A percentile compares a stretch with the other conserved stretches of the same genome.
phyloP scores from a whole-genome alignment of 2,329 filamentous ascomycete species.

The Diaporthe vaccinii region DNA sequence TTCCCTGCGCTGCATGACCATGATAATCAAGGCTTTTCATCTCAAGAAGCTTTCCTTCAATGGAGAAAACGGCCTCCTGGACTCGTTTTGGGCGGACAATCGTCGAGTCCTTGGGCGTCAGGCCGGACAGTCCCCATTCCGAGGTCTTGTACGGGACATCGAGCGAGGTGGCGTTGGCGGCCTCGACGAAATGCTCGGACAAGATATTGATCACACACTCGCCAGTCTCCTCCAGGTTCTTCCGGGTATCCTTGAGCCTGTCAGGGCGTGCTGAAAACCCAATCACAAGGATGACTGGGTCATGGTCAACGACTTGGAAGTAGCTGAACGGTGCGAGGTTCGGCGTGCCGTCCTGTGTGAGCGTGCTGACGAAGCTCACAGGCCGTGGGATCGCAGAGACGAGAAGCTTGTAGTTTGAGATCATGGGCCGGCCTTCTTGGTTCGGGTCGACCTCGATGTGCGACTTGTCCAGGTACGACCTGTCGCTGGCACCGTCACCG shows the following conservation, averaged over 20 bases:
- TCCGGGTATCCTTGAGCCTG: constrained; percentile 70
- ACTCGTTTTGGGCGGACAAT: constrained; percentile 44
- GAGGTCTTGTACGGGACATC: constrained; percentile 70
- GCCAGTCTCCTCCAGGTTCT: constrained; percentile 67
- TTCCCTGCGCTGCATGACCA: constrained; percentile 41
- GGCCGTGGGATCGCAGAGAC: constrained; percentile 75
- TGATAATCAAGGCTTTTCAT: constrained; percentile 45
- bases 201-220: constrained; percentile 75
- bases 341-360: constrained; percentile 66
- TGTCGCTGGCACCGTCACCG: neutral
- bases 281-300: constrained; percentile 72
- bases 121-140: constrained; percentile 52
- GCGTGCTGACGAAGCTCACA: constrained; percentile 68
- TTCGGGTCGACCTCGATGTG: constrained; percentile 75
- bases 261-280: constrained; percentile 69
- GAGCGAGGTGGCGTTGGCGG: constrained; percentile 71
- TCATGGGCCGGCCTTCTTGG: constrained; percentile 65
- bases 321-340: constrained; percentile 76
- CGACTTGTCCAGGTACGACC: constrained; percentile 54
- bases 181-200: constrained; percentile 72
- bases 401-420: constrained; percentile 75
- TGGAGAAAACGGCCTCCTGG: constrained; percentile 46
- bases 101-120: constrained; percentile 44
- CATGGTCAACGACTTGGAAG: constrained; percentile 72
- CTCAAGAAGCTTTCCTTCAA: constrained; percentile 48